These are phyloP conservation scores for Saksenaea oblongispora DNA, from an alignment of 371 early-diverging fungal genomes.

Conservation along the genomic window DNA sequence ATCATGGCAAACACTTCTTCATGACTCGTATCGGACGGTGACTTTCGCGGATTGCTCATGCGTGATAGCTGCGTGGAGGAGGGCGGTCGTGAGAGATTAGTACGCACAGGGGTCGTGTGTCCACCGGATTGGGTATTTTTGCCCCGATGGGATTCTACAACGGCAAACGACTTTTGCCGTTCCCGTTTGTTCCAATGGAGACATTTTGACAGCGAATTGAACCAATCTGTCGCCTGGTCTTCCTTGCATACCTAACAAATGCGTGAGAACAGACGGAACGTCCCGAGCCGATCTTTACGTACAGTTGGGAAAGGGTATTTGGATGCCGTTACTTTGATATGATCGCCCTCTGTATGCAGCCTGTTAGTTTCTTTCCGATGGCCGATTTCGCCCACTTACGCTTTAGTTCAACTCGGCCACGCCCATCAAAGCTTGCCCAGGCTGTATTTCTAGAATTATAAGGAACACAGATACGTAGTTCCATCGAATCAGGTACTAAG, in stretches of 20 bases:
- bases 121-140: constrained; percentile 3
- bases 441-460: constrained; percentile 78
- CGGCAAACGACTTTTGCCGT: constrained; percentile 68
- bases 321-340: constrained; percentile 83
- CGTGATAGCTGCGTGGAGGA: constrained; percentile 7
- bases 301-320: constrained; percentile 85
- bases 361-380: neutral
- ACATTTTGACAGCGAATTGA: constrained; percentile 76
- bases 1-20: constrained; percentile 52
- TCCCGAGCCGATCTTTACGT: constrained; percentile 16
- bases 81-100: neutral
- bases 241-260: constrained; percentile 64
- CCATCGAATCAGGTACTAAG: constrained; percentile 90
- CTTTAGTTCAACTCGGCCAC: constrained; percentile 82
- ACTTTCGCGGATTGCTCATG: constrained; percentile 1
- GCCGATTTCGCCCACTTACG: constrained; percentile 42
- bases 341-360: constrained; percentile 72
- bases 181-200: constrained; percentile 85
- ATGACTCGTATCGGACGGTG: constrained; percentile 24
- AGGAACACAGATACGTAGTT: constrained; percentile 78
- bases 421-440: constrained; percentile 92
- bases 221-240: constrained; percentile 83
- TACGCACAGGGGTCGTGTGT: neutral
- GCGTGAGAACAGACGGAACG: neutral
- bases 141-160: constrained; percentile 37